Percentiles rank a stretch among this genome's conserved stretches.
These are phyloP conservation scores for Candida sonorensis DNA, from an alignment of 805 yeast species.

Conservation along the genomic window DNA sequence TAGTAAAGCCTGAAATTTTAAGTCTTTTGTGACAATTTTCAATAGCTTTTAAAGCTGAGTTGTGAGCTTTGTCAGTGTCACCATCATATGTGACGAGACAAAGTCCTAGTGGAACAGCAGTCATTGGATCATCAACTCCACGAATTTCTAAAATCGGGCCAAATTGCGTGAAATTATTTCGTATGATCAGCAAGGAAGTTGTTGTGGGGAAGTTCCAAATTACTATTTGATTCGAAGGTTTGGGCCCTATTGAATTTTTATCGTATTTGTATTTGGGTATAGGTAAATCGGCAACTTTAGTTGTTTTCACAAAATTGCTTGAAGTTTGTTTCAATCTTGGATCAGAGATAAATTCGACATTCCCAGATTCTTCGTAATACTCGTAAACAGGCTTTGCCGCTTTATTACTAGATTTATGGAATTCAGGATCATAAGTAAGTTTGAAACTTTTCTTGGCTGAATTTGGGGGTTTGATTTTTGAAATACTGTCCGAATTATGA, in stretches of 20 bases:
- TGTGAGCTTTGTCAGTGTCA: conserved; percentile 39
- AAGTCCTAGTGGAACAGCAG: conserved; percentile 75
- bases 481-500: conserved; percentile 10
- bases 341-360: conserved; percentile 4
- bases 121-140: conserved; percentile 59
- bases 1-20: conserved; percentile 44
- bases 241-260: conserved; percentile 65
- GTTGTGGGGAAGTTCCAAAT: conserved; percentile 59
- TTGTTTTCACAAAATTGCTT: conserved; percentile 7
- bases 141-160: conserved; percentile 60
- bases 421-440: neutral
- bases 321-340: conserved; percentile 13
- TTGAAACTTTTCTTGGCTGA: conserved; percentile 13
- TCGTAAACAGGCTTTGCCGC: conserved; percentile 2
- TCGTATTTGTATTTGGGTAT: conserved; percentile 45
- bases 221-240: conserved; percentile 64
- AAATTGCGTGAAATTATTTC: conserved; percentile 50
- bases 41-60: conserved; percentile 39
- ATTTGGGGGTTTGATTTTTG: too few species aligned
- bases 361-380: neutral
- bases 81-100: conserved; percentile 60
- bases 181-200: conserved; percentile 37
- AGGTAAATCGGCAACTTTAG: conserved; percentile 4
- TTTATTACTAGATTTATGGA: too few species aligned
- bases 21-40: conserved; percentile 32